phyloP scores from a whole-genome alignment of 176 grass and related monocot species.

The Tillandsia fasciculata region DNA sequence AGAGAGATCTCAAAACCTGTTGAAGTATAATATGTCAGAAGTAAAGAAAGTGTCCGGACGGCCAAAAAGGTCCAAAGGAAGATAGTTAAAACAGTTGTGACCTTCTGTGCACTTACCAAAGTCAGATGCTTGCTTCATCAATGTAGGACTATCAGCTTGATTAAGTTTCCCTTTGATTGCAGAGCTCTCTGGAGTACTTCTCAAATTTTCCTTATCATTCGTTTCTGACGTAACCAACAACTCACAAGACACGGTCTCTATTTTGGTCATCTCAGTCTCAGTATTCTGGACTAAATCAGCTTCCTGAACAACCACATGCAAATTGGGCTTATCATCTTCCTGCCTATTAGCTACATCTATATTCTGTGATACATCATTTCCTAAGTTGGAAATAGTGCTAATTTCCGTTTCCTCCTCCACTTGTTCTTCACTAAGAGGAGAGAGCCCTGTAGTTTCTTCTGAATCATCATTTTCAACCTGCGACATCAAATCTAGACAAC shows the following conservation, averaged over 20 bases:
- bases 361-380: conserved; percentile 23
- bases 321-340: conserved; percentile 3
- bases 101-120: conserved; percentile 36
- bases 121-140: conserved; percentile 20
- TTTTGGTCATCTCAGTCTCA: conserved; percentile 6
- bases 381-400: conserved; percentile 19
- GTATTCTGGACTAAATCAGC: conserved; percentile 6
- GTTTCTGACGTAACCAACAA: conserved; percentile 26
- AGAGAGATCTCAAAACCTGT: conserved; percentile 86
- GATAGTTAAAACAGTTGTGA: not conserved
- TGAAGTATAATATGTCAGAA: conserved; percentile 17
- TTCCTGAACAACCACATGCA: conserved; percentile 6
- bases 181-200: conserved; percentile 39
- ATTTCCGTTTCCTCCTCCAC: conserved; percentile 24
- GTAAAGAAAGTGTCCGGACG: not conserved
- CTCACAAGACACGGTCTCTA: not conserved
- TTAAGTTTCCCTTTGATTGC: conserved; percentile 43
- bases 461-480: conserved; percentile 43
- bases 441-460: conserved; percentile 26
- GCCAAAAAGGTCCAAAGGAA: no score
- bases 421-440: conserved; percentile 31
- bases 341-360: conserved; percentile 10
- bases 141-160: conserved; percentile 34
- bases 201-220: conserved; percentile 44
- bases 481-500: conserved; percentile 72